These are phyloP conservation scores for Conringia planisiliqua DNA, from an alignment of 345 rosid species.

Conservation along the genomic window DNA sequence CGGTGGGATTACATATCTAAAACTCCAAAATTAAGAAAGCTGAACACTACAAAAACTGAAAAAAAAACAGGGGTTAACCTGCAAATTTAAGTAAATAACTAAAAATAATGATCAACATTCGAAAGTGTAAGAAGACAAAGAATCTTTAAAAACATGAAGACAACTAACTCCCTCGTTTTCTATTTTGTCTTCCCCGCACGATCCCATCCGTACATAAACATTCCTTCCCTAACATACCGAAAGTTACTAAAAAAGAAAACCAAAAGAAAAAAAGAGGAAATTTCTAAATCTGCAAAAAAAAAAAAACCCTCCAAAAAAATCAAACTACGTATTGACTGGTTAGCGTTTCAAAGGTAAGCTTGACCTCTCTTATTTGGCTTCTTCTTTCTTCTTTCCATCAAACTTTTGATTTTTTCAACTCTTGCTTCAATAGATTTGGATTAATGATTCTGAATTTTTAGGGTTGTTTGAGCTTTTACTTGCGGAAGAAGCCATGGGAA, in stretches of 20 bases:
- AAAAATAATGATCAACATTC: neutral
- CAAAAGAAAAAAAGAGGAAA: neutral
- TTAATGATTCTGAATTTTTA: neutral
- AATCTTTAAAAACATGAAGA: slow-evolving; percentile 14
- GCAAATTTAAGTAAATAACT: neutral
- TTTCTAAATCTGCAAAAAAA: slow-evolving; percentile 18
- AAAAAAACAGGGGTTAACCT: neutral
- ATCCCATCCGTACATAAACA: slow-evolving; percentile 26
- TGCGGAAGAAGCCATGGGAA: slow-evolving; percentile 30
- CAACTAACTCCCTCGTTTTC: slow-evolving; percentile 27
- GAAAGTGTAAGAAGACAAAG: neutral
- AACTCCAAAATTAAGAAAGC: neutral
- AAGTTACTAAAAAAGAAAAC: slow-evolving; percentile 1
- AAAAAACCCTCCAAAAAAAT: neutral
- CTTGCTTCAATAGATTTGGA: neutral
- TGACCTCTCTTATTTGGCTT: slow-evolving; percentile 19
- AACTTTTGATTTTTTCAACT: neutral
- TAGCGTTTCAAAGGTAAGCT: slow-evolving; percentile 30
- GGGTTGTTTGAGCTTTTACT: neutral
- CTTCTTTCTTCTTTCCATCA: neutral
- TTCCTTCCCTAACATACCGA: slow-evolving; percentile 10
- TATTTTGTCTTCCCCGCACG: slow-evolving; percentile 32
- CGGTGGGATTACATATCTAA: neutral
- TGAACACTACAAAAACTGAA: neutral
- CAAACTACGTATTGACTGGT: slow-evolving; percentile 28